Conservation (phyloP, 1,284 basidiomycete species). For the Mycosarcoma maydis region DNA sequence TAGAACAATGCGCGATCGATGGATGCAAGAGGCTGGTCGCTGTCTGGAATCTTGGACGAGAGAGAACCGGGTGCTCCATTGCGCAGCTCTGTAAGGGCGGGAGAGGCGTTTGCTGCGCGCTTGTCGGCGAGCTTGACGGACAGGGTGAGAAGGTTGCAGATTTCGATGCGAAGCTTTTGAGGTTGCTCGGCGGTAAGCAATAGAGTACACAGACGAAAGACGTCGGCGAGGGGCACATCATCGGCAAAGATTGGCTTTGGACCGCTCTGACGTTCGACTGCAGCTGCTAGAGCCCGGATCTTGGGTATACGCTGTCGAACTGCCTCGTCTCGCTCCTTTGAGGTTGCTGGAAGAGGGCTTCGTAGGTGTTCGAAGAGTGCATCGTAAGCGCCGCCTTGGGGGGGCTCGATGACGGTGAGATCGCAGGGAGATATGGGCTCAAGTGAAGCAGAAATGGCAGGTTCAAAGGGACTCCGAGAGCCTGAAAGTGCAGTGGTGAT, state of each 20-base stretch:
- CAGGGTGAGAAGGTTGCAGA: constrained; percentile 45
- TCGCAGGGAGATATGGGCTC: constrained; percentile 42
- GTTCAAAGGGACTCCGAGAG: constrained; percentile 19
- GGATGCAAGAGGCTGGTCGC: constrained; percentile 52
- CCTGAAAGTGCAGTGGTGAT: constrained; percentile 39
- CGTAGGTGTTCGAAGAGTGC: constrained; percentile 35
- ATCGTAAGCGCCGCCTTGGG: constrained; percentile 29
- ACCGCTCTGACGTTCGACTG: constrained; percentile 40
- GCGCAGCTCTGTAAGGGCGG: constrained; percentile 48
- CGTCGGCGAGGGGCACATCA: constrained; percentile 45
- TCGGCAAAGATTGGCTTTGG: constrained; percentile 36
- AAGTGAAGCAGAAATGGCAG: constrained; percentile 11
- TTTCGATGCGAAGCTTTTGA: constrained; percentile 42
- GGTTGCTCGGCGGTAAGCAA: constrained; percentile 49
- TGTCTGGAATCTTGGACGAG: constrained; percentile 52
- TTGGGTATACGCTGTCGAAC: constrained; percentile 38
- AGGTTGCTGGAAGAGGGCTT: constrained; percentile 38
- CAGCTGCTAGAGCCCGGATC: constrained; percentile 40
- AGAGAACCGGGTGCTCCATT: constrained; percentile 58
- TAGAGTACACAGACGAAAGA: constrained; percentile 47
- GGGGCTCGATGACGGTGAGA: constrained; percentile 27
- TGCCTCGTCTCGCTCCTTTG: constrained; percentile 31
- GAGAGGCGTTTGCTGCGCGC: constrained; percentile 43
- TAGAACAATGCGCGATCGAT: constrained; percentile 61
- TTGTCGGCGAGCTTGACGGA: constrained; percentile 51